phyloP scores from a whole-genome alignment of 805 yeast species.

The Sugiyamaella chiloensis region DNA sequence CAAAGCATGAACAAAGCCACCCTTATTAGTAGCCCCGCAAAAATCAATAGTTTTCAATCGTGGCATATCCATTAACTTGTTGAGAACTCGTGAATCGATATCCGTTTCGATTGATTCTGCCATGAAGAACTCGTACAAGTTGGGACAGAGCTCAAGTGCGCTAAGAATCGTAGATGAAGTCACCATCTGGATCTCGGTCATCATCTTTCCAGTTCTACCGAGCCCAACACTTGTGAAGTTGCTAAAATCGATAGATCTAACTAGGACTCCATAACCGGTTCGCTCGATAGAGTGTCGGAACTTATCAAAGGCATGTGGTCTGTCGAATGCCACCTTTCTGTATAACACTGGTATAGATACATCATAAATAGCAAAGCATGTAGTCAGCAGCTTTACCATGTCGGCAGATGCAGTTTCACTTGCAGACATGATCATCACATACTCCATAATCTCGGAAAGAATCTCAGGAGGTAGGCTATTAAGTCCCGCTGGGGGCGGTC shows the following conservation, averaged over 20 bases:
- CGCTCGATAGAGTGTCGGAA: conserved; percentile 57
- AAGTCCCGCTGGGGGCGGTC: conserved; percentile 7
- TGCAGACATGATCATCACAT: conserved; percentile 21
- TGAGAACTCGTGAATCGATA: conserved; percentile 57
- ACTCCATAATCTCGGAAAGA: conserved; percentile 26
- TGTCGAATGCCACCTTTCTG: conserved; percentile 52
- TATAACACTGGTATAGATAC: conserved; percentile 36
- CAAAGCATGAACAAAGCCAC: conserved; percentile 56
- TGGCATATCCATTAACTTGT: conserved; percentile 53
- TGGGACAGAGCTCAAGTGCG: conserved; percentile 58
- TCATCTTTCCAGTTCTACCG: conserved; percentile 87
- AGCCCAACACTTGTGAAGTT: conserved; percentile 86
- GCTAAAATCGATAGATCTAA: conserved; percentile 77
- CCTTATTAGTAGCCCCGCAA: conserved; percentile 76
- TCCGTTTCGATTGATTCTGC: conserved; percentile 85
- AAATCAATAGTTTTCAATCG: conserved; percentile 72
- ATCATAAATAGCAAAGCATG: conserved; percentile 32
- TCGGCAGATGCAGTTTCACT: conserved; percentile 19
- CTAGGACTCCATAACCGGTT: conserved; percentile 48
- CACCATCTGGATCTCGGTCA: conserved; percentile 86
- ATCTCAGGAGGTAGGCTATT: conserved; percentile 28
- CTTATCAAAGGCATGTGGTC: conserved; percentile 75
- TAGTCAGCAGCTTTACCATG: conserved; percentile 25
- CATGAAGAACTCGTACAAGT: conserved; percentile 73
- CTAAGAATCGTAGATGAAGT: conserved; percentile 67